phyloP scores from a whole-genome alignment of 163 green algal species.

The Chlorella variabilis region DNA sequence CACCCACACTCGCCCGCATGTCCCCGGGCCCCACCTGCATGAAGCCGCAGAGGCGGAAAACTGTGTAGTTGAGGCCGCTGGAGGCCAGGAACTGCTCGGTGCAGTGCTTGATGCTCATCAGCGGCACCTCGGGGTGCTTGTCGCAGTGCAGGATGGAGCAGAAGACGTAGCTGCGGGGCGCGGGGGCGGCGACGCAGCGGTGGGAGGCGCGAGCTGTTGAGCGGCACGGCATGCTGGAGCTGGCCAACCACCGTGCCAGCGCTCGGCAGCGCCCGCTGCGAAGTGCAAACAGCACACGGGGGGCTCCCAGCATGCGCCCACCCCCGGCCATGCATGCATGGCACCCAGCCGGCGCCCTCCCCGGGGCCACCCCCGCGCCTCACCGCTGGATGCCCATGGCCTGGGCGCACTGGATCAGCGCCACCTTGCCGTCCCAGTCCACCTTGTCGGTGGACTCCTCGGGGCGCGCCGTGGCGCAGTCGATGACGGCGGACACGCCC shows the following conservation, averaged over 20 bases:
- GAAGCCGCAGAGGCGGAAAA: slow-evolving; percentile 96
- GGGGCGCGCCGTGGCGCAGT: slow-evolving; percentile 94
- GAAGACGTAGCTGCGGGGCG: slow-evolving; percentile 87
- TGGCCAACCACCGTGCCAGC: too few species aligned
- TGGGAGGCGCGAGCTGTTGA: neutral
- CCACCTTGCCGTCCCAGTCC: slow-evolving; percentile 99
- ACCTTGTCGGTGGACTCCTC: slow-evolving; percentile 88
- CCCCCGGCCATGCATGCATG: too few species aligned
- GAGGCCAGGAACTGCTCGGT: slow-evolving; percentile 93
- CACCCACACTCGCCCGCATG: too few species aligned
- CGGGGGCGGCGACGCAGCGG: neutral
- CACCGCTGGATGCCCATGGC: slow-evolving; percentile 95
- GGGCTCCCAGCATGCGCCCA: too few species aligned
- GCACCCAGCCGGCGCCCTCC: too few species aligned
- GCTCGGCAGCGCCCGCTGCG: too few species aligned
- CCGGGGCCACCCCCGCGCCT: too few species aligned
- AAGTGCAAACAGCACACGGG: too few species aligned
- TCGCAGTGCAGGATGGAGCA: slow-evolving; percentile 98
- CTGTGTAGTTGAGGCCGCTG: slow-evolving; percentile 91
- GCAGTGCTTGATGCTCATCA: slow-evolving; percentile 98
- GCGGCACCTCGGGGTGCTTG: slow-evolving; percentile 92
- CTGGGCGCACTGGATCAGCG: slow-evolving; percentile 95
- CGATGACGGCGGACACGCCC: slow-evolving; percentile 94
- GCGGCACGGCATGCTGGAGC: neutral
- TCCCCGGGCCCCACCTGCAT: slow-evolving; percentile 94